These are phyloP conservation scores for Cynara cardunculus DNA, from an alignment of 129 eudicot species.

Conservation along the genomic window DNA sequence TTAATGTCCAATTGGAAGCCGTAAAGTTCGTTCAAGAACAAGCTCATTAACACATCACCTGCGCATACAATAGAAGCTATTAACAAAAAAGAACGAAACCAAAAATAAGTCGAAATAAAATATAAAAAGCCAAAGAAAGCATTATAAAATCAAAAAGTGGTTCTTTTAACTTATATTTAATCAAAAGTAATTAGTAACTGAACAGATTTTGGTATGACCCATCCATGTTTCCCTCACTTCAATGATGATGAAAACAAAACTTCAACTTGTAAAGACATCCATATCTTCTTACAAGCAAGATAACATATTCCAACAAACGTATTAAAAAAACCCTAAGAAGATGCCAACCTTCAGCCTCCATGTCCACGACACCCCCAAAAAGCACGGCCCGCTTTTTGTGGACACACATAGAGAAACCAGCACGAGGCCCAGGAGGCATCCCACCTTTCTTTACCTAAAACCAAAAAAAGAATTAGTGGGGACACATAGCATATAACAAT, in stretches of 20 bases:
- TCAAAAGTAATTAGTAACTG: neutral
- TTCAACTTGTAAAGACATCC: neutral
- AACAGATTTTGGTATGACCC: neutral
- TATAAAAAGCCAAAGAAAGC: neutral
- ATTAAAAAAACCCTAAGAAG: neutral
- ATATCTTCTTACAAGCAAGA: neutral
- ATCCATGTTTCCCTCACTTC: neutral
- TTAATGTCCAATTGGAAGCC: conserved; percentile 89
- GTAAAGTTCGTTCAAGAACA: conserved; percentile 87
- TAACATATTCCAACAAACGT: neutral
- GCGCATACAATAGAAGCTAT: conserved; percentile 20
- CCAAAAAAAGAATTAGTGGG: neutral
- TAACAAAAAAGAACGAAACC: neutral
- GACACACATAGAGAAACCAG: conserved; percentile 92
- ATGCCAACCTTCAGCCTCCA: conserved; percentile 85
- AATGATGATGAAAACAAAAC: neutral
- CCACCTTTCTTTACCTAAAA: conserved; percentile 91
- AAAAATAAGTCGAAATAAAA: neutral
- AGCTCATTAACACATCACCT: conserved; percentile 96
- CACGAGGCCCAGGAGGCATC: conserved; percentile 99
- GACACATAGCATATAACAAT: neutral
- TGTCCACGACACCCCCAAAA: conserved; percentile 97
- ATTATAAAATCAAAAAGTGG: neutral
- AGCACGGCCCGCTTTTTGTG: conserved; percentile 92
- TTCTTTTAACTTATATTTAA: neutral